Percentiles rank a stretch among this genome's conserved stretches.
Conservation (phyloP, 805 yeast genomes). For the Candida schatavii region DNA sequence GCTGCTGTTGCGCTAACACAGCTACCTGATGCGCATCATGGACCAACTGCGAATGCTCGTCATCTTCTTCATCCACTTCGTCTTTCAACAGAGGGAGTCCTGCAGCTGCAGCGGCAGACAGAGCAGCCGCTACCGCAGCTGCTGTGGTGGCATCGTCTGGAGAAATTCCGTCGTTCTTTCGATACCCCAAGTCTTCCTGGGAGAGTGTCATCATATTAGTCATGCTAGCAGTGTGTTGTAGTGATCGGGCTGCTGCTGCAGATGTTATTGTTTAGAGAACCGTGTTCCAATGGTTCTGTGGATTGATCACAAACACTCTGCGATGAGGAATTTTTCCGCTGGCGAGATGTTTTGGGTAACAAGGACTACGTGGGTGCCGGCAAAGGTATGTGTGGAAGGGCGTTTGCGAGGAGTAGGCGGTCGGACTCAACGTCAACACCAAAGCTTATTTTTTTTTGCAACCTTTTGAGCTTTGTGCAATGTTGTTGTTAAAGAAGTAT, state of each 20-base stretch:
- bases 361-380: too few relatives aligned
- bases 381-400: too few relatives aligned
- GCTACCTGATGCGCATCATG: constrained; percentile 6
- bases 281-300: neutral
- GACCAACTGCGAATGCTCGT: constrained; percentile 8
- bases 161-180: constrained; percentile 8
- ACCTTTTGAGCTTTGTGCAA: constrained; percentile 5
- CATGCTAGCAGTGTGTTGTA: constrained; percentile 1
- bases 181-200: constrained; percentile 11
- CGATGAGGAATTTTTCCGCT: too few relatives aligned
- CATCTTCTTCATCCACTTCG: constrained; percentile 8
- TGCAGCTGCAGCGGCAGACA: constrained; percentile 13
- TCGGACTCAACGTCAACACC: too few relatives aligned
- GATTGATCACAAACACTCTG: neutral
- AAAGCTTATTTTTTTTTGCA: constrained; percentile 3
- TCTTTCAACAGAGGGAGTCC: constrained; percentile 14
- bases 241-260: too few relatives aligned
- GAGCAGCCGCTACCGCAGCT: constrained; percentile 19
- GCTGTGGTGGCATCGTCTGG: constrained; percentile 21
- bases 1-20: constrained; percentile 6
- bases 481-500: constrained; percentile 2
- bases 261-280: too few relatives aligned
- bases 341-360: too few relatives aligned
- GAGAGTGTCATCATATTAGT: constrained; percentile 12
- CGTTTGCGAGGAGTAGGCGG: too few relatives aligned